These are phyloP conservation scores for Aspergillus sparsus DNA, from an alignment of 495 filamentous ascomycete genomes.

Conservation along the genomic window DNA sequence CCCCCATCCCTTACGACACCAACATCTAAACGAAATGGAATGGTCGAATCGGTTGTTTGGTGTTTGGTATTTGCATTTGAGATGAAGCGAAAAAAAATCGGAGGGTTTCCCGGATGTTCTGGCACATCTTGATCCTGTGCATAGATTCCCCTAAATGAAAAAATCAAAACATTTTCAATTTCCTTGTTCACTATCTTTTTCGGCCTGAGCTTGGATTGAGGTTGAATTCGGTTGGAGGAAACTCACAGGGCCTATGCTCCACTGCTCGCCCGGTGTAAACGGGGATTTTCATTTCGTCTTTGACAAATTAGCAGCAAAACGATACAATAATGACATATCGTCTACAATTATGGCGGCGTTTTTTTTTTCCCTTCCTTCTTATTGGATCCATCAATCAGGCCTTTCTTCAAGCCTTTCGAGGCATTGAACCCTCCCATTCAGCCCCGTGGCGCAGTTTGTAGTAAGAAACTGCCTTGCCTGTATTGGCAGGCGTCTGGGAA, in stretches of 20 bases:
- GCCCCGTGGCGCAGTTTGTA: no score
- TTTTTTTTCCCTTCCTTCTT: not conserved
- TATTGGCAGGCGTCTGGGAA: no score
- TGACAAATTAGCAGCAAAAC: not conserved
- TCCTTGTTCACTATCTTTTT: conserved; percentile 24
- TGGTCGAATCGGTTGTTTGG: conserved; percentile 47
- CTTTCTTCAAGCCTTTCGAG: not conserved
- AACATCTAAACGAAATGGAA: conserved; percentile 75
- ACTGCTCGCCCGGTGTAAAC: not conserved
- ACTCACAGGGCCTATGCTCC: not conserved
- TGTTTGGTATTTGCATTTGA: conserved; percentile 49
- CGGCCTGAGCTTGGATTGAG: not conserved
- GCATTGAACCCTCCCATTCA: no score
- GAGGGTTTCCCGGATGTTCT: conserved; percentile 41
- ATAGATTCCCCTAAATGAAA: conserved; percentile 57
- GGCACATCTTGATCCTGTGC: conserved; percentile 48
- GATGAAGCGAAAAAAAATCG: conserved; percentile 41
- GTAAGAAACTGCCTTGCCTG: no score
- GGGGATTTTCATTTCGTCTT: not conserved
- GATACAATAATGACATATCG: conserved; percentile 4
- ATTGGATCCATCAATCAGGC: not conserved
- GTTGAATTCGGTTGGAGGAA: not conserved
- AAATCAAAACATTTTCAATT: conserved; percentile 47
- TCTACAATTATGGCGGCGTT: not conserved
- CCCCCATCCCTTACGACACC: conserved; percentile 93